phyloP scores from a whole-genome alignment of 2,329 filamentous ascomycete species.

The Aspergillus spinulosporus region DNA sequence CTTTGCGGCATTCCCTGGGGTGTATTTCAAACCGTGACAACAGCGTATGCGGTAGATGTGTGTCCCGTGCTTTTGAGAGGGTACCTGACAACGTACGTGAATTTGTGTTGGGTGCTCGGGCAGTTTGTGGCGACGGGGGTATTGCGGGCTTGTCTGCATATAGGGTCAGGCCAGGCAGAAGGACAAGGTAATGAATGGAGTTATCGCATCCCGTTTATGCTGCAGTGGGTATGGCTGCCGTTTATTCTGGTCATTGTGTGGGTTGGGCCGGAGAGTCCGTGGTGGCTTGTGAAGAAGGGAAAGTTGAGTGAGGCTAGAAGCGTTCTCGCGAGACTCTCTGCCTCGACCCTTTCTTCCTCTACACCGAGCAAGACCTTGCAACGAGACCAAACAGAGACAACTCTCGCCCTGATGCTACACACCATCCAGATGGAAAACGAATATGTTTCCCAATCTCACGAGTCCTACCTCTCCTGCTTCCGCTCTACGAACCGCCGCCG shows the following conservation, averaged over 20 bases:
- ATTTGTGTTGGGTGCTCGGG: constrained; percentile 46
- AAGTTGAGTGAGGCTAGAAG: constrained; percentile 45
- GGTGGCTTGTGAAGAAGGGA: constrained; percentile 49
- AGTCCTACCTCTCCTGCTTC: constrained; percentile 11
- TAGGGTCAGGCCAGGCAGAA: not conserved
- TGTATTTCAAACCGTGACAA: constrained; percentile 47
- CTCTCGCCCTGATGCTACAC: constrained; percentile 10
- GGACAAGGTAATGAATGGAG: constrained; percentile 47
- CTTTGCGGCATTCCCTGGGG: constrained; percentile 51
- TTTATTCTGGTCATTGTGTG: constrained; percentile 45
- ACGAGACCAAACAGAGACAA: not conserved
- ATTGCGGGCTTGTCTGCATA: constrained; percentile 43
- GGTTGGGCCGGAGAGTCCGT: constrained; percentile 50
- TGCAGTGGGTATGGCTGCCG: constrained; percentile 53
- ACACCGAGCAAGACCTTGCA: constrained; percentile 28
- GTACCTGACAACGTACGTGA: constrained; percentile 45
- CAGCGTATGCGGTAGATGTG: constrained; percentile 45
- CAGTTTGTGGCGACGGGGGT: constrained; percentile 51
- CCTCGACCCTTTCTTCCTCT: not conserved
- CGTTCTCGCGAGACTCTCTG: constrained; percentile 38
- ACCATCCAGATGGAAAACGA: constrained; percentile 10
- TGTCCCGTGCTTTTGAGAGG: constrained; percentile 40
- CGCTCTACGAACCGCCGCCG: constrained; percentile 6
- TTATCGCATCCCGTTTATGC: constrained; percentile 51
- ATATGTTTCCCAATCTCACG: not conserved